Conservation (phyloP, 192 early-diverging fungal genomes). For the Mortierella hygrophila region DNA sequence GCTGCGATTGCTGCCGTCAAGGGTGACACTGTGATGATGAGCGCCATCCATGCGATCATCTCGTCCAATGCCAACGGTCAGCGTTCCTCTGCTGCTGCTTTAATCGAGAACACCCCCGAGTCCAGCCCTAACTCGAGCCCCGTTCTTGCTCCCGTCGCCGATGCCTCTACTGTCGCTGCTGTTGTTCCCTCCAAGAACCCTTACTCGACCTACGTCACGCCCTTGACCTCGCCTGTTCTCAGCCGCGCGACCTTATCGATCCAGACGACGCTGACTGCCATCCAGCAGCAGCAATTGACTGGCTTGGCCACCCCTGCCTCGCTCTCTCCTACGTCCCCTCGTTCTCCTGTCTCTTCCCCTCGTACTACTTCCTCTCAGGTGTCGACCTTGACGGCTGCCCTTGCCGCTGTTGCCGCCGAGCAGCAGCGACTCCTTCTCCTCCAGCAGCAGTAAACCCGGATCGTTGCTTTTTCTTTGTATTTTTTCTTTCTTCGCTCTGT, state of each 20-base stretch:
- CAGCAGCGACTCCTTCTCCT: conserved; percentile 19
- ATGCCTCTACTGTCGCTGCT: background rate
- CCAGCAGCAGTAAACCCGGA: conserved; percentile 9
- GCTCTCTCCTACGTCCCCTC: conserved; percentile 41
- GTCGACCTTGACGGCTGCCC: conserved; percentile 47
- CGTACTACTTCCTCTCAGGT: conserved; percentile 16
- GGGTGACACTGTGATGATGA: conserved; percentile 47
- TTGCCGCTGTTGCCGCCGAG: conserved; percentile 49
- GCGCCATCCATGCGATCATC: conserved; percentile 52
- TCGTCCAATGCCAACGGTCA: conserved; percentile 36
- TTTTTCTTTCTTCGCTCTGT: background rate
- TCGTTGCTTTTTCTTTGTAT: background rate
- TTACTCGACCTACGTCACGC: conserved; percentile 34
- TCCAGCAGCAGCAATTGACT: conserved; percentile 14
- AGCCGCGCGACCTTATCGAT: conserved; percentile 38
- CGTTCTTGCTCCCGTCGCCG: conserved; percentile 20
- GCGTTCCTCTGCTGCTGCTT: conserved; percentile 6
- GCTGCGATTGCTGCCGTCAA: conserved; percentile 70
- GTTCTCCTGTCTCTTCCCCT: conserved; percentile 15
- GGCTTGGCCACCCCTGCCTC: conserved; percentile 48
- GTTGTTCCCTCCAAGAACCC: conserved; percentile 11
- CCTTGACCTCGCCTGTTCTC: conserved; percentile 38
- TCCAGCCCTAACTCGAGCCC: conserved; percentile 52
- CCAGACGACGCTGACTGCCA: conserved; percentile 25
- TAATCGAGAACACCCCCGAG: conserved; percentile 36